phyloP scores from a whole-genome alignment of 148 eudicot species.

The Talinum fruticosum region DNA sequence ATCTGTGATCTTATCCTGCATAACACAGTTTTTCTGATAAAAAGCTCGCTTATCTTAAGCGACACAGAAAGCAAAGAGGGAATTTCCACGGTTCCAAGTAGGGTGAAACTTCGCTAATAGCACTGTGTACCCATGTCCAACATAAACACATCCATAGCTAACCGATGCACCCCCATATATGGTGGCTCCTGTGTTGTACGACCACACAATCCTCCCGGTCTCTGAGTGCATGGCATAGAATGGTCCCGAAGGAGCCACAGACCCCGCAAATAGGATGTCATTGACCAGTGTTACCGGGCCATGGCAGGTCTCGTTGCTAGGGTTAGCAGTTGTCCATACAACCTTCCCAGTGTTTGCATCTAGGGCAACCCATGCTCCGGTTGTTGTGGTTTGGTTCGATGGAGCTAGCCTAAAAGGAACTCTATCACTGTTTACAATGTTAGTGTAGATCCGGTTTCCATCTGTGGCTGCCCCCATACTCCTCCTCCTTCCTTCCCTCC shows the following conservation, averaged over 20 bases:
- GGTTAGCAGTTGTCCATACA: constrained; percentile 55
- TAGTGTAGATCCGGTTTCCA: constrained; percentile 54
- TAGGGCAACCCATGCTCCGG: constrained; percentile 62
- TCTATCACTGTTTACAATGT: constrained; percentile 43
- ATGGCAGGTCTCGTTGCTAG: constrained; percentile 39
- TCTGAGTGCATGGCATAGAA: constrained; percentile 46
- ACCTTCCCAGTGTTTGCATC: constrained; percentile 50
- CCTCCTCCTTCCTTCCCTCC: constrained; percentile 60
- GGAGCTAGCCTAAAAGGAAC: constrained; percentile 46
- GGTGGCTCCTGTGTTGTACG: constrained; percentile 49
- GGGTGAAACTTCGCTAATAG: constrained; percentile 49
- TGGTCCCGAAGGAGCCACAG: constrained; percentile 55
- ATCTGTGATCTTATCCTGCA: not conserved
- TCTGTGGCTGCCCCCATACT: constrained; percentile 75
- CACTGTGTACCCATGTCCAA: constrained; percentile 52
- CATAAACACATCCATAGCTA: constrained; percentile 51
- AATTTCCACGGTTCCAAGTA: constrained; percentile 56
- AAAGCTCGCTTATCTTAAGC: constrained; percentile 1
- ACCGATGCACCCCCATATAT: constrained; percentile 63
- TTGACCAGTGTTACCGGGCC: constrained; percentile 56
- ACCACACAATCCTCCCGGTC: constrained; percentile 52
- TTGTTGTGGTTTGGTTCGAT: constrained; percentile 38
- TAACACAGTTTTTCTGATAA: not conserved
- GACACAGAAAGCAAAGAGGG: constrained; percentile 49
- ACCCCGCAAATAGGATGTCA: constrained; percentile 53